These are phyloP conservation scores for Prototheca cutis DNA, from an alignment of 163 green algal species.

Conservation along the genomic window DNA sequence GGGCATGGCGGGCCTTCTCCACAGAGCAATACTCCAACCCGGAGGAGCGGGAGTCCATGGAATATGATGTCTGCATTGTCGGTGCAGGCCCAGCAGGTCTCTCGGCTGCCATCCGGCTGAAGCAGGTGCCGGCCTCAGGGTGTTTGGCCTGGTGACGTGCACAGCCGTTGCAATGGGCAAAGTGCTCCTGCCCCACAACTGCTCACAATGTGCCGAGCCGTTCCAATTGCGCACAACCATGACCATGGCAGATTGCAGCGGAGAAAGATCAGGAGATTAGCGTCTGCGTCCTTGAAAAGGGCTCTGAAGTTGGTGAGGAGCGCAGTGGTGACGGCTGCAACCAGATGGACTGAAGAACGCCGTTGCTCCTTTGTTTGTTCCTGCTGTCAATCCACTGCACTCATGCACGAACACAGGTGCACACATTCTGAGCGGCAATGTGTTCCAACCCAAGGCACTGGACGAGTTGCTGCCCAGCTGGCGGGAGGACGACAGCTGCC, in stretches of 20 bases:
- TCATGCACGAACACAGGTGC: too few species aligned
- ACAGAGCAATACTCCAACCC: background rate
- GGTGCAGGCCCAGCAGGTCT: constrained; percentile 80
- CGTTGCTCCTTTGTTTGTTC: too few species aligned
- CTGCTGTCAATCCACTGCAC: too few species aligned
- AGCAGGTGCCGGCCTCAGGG: too few species aligned
- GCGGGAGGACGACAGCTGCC: constrained; percentile 44
- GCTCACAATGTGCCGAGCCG: too few species aligned
- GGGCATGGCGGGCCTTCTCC: background rate
- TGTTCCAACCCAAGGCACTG: constrained; percentile 75
- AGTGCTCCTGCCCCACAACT: too few species aligned
- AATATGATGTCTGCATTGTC: constrained; percentile 82
- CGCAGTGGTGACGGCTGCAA: background rate
- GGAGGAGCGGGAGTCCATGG: constrained; percentile 45
- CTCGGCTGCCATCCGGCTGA: constrained; percentile 74
- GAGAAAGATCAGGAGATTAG: constrained; percentile 57
- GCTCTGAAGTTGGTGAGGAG: constrained; percentile 60
- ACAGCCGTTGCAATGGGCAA: background rate
- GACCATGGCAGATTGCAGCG: constrained; percentile 1
- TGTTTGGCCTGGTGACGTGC: too few species aligned
- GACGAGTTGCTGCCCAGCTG: constrained; percentile 80
- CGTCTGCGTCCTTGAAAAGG: constrained; percentile 90
- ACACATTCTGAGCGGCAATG: constrained; percentile 84
- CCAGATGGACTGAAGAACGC: background rate
- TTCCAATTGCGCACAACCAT: too few species aligned